Percentiles rank a stretch among this genome's conserved stretches.
These are phyloP conservation scores for Albizia julibrissin DNA, from an alignment of 306 rosid genomes.

Conservation along the genomic window DNA sequence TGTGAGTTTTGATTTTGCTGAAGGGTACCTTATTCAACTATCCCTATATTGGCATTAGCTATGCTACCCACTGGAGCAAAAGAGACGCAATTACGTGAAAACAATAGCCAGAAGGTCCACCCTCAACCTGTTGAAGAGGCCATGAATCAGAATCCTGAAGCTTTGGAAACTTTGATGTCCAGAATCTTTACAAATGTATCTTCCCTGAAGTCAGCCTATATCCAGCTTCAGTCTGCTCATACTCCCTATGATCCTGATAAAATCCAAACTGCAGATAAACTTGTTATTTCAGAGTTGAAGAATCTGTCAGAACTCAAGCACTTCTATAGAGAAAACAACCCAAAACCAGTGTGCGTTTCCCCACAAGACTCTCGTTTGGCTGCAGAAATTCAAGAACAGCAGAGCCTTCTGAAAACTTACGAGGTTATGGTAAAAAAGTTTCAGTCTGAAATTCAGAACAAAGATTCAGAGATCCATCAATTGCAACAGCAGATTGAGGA, in stretches of 20 bases:
- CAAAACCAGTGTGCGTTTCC: constrained; percentile 87
- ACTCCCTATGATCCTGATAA: constrained; percentile 98
- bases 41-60: constrained; percentile 61
- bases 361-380: constrained; percentile 99
- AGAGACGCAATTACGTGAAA: constrained; percentile 91
- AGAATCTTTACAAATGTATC: constrained; percentile 83
- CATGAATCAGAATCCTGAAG: constrained; percentile 94
- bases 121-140: constrained; percentile 99
- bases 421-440: constrained; percentile 99
- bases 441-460: constrained; percentile 98
- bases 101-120: constrained; percentile 92
- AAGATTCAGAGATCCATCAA: constrained; percentile 89
- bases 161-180: constrained; percentile 78
- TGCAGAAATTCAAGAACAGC: constrained; percentile 99
- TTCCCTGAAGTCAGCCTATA: constrained; percentile 88
- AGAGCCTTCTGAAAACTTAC: constrained; percentile 89
- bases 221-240: constrained; percentile 97
- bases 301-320: constrained; percentile 94
- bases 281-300: constrained; percentile 90
- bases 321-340: constrained; percentile 93
- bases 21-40: constrained; percentile 50
- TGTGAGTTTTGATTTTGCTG: constrained; percentile 45
- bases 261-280: constrained; percentile 91
- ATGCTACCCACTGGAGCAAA: constrained; percentile 95
- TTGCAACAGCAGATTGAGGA: constrained; percentile 94